Percentiles rank a stretch among this genome's conserved stretches.
Conservation (phyloP, 2,329 filamentous ascomycete genomes). For the Monosporascus sp. region DNA sequence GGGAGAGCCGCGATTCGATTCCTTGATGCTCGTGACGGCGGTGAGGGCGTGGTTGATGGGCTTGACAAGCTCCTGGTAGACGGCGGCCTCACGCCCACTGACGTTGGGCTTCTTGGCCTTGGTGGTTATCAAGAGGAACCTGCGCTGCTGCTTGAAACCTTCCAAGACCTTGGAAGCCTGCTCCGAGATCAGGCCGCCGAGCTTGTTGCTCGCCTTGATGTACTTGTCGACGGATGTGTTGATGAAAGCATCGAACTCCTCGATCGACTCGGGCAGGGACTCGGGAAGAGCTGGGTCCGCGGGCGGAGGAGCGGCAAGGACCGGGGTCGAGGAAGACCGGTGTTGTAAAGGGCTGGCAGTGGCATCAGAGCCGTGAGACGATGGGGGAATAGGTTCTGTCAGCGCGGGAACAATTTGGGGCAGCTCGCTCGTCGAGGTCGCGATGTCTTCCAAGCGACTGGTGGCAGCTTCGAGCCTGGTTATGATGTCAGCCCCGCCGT, state of each 20-base stretch:
- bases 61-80: conserved; percentile 74
- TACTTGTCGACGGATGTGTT: conserved; percentile 70
- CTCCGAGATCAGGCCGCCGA: conserved; percentile 73
- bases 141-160: conserved; percentile 79
- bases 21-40: conserved; percentile 73
- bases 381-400: conserved; percentile 33
- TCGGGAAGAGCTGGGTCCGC: conserved; percentile 40
- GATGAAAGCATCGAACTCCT: conserved; percentile 82
- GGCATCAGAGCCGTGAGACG: conserved; percentile 26
- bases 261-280: conserved; percentile 68
- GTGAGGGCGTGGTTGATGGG: conserved; percentile 81
- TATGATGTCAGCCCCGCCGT: conserved; percentile 41
- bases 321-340: conserved; percentile 31
- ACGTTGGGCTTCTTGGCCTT: conserved; percentile 89
- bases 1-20: conserved; percentile 70
- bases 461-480: conserved; percentile 92
- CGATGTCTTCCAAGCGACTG: conserved; percentile 92
- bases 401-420: conserved; percentile 46
- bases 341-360: conserved; percentile 35
- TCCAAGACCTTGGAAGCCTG: conserved; percentile 58
- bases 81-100: conserved; percentile 50
- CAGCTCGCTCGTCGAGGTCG: conserved; percentile 64
- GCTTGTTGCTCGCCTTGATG: conserved; percentile 68
- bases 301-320: conserved; percentile 23
- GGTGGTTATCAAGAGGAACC: conserved; percentile 80